phyloP scores from a whole-genome alignment of 495 filamentous ascomycete genomes.

The Emericellopsis terricola region DNA sequence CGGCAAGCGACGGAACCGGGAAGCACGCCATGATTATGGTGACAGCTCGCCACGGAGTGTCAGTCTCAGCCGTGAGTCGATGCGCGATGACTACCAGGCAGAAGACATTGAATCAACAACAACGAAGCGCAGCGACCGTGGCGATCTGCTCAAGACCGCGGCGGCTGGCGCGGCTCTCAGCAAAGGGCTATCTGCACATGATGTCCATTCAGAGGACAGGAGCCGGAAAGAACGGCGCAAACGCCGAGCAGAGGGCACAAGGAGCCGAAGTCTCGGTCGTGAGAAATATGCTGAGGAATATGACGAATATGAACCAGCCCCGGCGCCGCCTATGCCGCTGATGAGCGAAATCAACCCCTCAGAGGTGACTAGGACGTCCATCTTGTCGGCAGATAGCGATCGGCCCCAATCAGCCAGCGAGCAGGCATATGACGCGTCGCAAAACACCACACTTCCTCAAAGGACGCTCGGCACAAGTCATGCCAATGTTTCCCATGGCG shows the following conservation, averaged over 20 bases:
- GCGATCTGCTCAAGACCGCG: slow-evolving; percentile 18
- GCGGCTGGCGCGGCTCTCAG: slow-evolving; percentile 14
- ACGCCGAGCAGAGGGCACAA: slow-evolving; percentile 19
- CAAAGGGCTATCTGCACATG: slow-evolving; percentile 13
- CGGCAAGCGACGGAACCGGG: slow-evolving; percentile 20
- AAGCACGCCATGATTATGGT: slow-evolving; percentile 42
- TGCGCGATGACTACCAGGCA: slow-evolving; percentile 14
- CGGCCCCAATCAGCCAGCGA: slow-evolving; percentile 44
- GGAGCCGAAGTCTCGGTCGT: slow-evolving; percentile 15
- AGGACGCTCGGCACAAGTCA: slow-evolving; percentile 28
- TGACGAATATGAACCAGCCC: slow-evolving; percentile 20
- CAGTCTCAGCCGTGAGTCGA: slow-evolving; percentile 21
- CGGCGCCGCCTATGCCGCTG: slow-evolving; percentile 61
- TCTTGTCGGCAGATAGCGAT: slow-evolving; percentile 67
- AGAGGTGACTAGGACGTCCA: slow-evolving; percentile 74
- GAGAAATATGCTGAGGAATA: slow-evolving; percentile 18
- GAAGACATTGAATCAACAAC: slow-evolving; percentile 19
- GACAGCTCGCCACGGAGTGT: slow-evolving; percentile 27
- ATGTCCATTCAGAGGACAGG: slow-evolving; percentile 23
- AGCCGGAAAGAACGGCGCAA: slow-evolving; percentile 17
- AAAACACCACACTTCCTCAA: slow-evolving; percentile 23
- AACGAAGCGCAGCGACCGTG: slow-evolving; percentile 9
- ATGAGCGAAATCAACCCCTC: slow-evolving; percentile 68
- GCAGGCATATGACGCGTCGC: slow-evolving; percentile 17
- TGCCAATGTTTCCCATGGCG: slow-evolving; percentile 30